Conservation (phyloP, 768 basidiomycete species). For the Lentinus tigrinus region DNA sequence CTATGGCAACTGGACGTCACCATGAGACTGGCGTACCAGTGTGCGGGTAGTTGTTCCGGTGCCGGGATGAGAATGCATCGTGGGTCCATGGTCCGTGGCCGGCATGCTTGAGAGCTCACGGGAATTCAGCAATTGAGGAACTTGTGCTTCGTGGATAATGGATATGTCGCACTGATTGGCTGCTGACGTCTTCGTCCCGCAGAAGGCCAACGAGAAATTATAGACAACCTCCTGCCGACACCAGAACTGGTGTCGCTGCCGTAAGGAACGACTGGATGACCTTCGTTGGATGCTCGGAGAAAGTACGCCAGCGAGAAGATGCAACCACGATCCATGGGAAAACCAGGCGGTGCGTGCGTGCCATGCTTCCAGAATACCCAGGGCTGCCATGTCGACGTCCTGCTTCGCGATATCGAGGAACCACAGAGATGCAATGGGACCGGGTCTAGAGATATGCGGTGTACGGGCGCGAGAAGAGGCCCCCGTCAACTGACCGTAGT, state of each 20-base stretch:
- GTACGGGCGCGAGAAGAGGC: neutral
- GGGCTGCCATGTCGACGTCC: slow-evolving; percentile 10
- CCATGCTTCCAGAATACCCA: neutral
- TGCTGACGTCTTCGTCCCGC: too few relatives aligned
- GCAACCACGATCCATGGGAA: neutral
- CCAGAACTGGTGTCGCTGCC: too few relatives aligned
- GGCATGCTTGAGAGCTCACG: too few relatives aligned
- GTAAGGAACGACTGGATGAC: too few relatives aligned
- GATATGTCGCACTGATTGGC: too few relatives aligned
- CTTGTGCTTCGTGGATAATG: too few relatives aligned
- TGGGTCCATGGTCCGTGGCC: too few relatives aligned
- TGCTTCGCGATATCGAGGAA: neutral
- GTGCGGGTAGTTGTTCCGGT: neutral
- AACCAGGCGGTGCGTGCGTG: neutral
- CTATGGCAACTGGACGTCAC: slow-evolving; percentile 3
- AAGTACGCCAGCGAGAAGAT: too few relatives aligned
- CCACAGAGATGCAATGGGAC: neutral
- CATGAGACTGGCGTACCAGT: neutral
- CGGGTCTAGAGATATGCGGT: neutral
- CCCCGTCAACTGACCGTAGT: neutral
- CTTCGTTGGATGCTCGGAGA: too few relatives aligned
- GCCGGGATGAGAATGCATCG: neutral
- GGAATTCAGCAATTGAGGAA: too few relatives aligned
- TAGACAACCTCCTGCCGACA: too few relatives aligned
- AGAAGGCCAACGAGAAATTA: too few relatives aligned